Percentiles rank a stretch among this genome's conserved stretches.
These are phyloP conservation scores for Cryptococcus hybrid DNA, from an alignment of 1,284 basidiomycete genomes.

Conservation along the genomic window DNA sequence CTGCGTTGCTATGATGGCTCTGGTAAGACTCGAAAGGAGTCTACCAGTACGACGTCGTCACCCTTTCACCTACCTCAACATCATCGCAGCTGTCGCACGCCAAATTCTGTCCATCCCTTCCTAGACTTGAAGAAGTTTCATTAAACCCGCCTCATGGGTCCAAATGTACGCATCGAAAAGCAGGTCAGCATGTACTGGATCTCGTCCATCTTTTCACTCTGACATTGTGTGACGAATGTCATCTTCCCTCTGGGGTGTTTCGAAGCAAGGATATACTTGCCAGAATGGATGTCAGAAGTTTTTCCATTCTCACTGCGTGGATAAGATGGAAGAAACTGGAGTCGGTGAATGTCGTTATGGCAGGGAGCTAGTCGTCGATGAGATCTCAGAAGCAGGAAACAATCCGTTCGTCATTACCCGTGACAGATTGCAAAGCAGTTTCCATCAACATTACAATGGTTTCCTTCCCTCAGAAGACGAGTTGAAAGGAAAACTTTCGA, in stretches of 20 bases:
- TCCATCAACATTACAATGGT: constrained; percentile 56
- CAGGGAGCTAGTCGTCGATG: constrained; percentile 35
- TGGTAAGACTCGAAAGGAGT: constrained; percentile 8
- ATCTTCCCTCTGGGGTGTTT: constrained; percentile 66
- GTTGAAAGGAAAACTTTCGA: constrained; percentile 59
- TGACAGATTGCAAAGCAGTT: constrained; percentile 56
- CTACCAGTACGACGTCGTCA: constrained; percentile 27
- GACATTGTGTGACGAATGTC: constrained; percentile 65
- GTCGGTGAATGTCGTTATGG: constrained; percentile 52
- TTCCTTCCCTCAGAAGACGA: constrained; percentile 54
- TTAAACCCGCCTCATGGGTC: constrained; percentile 5
- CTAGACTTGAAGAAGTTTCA: constrained; percentile 24
- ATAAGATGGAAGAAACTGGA: constrained; percentile 35
- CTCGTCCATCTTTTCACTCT: constrained; percentile 68
- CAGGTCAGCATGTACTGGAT: constrained; percentile 33
- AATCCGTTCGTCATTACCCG: constrained; percentile 57
- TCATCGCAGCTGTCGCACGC: constrained; percentile 14
- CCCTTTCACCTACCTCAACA: constrained; percentile 10
- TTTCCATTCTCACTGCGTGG: constrained; percentile 59
- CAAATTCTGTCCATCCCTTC: constrained; percentile 28
- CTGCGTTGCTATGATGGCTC: constrained; percentile 25
- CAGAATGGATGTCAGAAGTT: constrained; percentile 59
- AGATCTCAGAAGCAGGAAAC: constrained; percentile 12
- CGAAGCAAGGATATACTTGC: constrained; percentile 64
- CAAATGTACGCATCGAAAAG: constrained; percentile 6